Percentiles rank a stretch among this genome's conserved stretches.
These are phyloP conservation scores for Tetratostichococcus sp. DNA, from an alignment of 139 green algal species.

Conservation along the genomic window DNA sequence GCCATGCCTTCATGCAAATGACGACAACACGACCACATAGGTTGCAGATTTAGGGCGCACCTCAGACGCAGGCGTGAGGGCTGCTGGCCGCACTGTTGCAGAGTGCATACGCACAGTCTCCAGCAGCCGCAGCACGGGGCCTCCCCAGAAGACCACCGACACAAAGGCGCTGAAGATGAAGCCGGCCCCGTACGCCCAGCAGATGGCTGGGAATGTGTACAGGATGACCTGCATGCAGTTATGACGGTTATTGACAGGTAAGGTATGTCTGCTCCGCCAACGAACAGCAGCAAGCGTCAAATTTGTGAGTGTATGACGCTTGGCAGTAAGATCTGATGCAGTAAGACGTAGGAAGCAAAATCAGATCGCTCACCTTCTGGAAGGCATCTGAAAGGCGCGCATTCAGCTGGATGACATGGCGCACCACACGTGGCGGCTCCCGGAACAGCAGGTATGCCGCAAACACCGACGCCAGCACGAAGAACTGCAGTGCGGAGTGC, in stretches of 20 bases:
- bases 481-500: conserved; percentile 44
- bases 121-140: conserved; percentile 30
- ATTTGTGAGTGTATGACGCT: background rate
- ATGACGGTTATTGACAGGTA: too few species aligned
- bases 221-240: conserved; percentile 55
- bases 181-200: conserved; percentile 80
- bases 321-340: background rate
- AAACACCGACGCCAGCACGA: conserved; percentile 68
- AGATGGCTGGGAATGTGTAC: conserved; percentile 76
- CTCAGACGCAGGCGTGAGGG: background rate
- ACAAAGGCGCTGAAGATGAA: conserved; percentile 69
- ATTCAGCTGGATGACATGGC: conserved; percentile 39
- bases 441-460: conserved; percentile 66
- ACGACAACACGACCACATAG: too few species aligned
- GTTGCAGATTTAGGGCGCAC: too few species aligned
- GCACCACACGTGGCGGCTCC: conserved; percentile 12
- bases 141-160: conserved; percentile 74
- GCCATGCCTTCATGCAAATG: too few species aligned
- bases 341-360: background rate
- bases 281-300: too few species aligned
- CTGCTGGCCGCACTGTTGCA: conserved; percentile 7
- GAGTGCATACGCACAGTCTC: conserved; percentile 22
- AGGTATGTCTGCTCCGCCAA: too few species aligned
- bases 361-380: conserved; percentile 31
- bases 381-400: conserved; percentile 45